Evolutionary conservation across 2,329 filamentous ascomycete genomes (phyloP), one percentile per base, ranked within the genome.

Genomic region (Exophiala calicioides): DNA sequence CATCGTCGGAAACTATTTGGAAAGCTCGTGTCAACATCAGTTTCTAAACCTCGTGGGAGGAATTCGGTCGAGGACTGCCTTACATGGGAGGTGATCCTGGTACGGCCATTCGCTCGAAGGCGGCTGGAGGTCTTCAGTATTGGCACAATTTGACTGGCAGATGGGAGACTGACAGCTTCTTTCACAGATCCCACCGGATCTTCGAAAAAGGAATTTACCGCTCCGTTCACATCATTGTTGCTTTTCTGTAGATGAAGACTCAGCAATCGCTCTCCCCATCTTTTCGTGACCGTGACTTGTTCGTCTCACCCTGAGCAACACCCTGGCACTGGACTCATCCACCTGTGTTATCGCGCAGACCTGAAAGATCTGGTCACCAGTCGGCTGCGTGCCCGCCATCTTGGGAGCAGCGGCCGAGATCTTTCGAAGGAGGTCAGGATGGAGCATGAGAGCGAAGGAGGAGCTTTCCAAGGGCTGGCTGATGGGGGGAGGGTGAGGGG

Each of bases 191-290:
- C 47, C 21, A 44, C 45, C 5, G 69, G 69, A 54, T 72, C 68
- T 59, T 75, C 71, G 24, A 71, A 72, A 53, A 69, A 74, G 15
- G 71, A 70, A 58, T 75, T 74, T 51, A 73, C 66, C 23, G 72
- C 71, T 57, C 67, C 68, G 30, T 71, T 65, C 1, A 68, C 63
- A 52, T 74, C 67, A 36, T 68, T 64, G 41, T 72, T 66, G 51
- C 72, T 67, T 41, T 68, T 69, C 72, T 73, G 41, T 26, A n/a
- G 5, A 2, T 13, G 32, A n/a, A 21, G 37, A 31, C 21, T 48
- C 38, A 44, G 38, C n/a, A 19, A n/a, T 41, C 29, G 21, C 4
- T 24, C 6, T 26, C 30, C 13, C 19, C 12, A 12, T 35, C 3
- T 19, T 35, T n/a, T 31, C 9, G n/a, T 23, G 13, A 7, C 9